Conservation (phyloP, 78 protist species). For the Protostelium mycophagum region DNA sequence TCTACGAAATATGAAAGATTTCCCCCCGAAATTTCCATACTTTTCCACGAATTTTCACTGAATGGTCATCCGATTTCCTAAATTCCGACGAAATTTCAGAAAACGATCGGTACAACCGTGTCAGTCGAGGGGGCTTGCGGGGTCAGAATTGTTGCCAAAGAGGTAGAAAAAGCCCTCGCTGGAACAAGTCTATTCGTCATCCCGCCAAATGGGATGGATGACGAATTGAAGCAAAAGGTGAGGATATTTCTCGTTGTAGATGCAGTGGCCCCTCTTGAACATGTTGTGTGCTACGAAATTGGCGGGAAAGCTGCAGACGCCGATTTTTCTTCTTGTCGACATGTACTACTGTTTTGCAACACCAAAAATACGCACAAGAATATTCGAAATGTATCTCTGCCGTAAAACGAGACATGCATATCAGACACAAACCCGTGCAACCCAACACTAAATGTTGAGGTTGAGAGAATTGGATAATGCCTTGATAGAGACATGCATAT, state of each 20-base stretch:
- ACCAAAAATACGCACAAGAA: too few species aligned
- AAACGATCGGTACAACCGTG: conserved; percentile 69
- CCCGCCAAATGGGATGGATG: conserved; percentile 49
- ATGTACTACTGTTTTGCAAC: too few species aligned
- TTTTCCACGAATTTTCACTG: too few species aligned
- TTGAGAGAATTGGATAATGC: not conserved
- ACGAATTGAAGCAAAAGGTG: conserved; percentile 23
- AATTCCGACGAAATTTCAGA: conserved; percentile 84
- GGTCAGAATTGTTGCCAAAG: conserved; percentile 81
- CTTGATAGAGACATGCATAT: not conserved
- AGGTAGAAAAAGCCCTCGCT: conserved; percentile 83
- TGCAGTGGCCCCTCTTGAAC: too few species aligned
- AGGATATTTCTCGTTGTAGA: too few species aligned
- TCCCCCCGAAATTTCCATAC: too few species aligned
- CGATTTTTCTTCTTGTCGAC: too few species aligned
- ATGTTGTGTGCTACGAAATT: too few species aligned
- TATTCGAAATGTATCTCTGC: too few species aligned
- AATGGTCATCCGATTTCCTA: conserved; percentile 79
- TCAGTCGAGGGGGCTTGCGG: conserved; percentile 72
- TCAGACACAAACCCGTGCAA: not conserved
- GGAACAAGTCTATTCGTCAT: conserved; percentile 75
- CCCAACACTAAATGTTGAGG: not conserved
- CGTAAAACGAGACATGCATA: not conserved
- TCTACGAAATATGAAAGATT: too few species aligned
- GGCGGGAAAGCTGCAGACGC: too few species aligned